Percentiles rank a stretch among this genome's conserved stretches.
Conservation (phyloP, 805 yeast genomes). For the Candida incommunis region DNA sequence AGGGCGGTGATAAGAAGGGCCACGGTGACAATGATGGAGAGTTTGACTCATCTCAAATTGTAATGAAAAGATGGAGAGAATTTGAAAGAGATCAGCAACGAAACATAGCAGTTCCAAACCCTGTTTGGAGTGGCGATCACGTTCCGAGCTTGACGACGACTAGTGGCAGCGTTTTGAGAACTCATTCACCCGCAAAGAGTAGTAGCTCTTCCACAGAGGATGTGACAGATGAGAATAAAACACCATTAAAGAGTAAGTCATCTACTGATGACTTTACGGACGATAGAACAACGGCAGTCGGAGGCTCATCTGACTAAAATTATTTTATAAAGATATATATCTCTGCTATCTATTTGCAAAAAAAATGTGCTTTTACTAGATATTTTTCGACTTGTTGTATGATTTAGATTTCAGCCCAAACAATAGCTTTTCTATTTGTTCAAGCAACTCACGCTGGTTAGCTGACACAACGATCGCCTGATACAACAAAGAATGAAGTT, state of each 20-base stretch:
- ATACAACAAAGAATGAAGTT: neutral
- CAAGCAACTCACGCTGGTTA: conserved; percentile 5
- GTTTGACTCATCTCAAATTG: conserved; percentile 81
- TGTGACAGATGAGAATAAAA: neutral
- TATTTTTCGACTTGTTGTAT: no score
- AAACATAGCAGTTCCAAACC: conserved; percentile 3
- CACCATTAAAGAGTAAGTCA: neutral
- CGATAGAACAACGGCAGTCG: neutral
- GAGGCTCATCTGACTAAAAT: neutral
- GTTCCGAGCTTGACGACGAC: neutral
- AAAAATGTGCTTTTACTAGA: no score
- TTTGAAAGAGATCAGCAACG: conserved; percentile 59
- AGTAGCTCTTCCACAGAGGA: neutral
- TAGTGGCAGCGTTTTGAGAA: neutral
- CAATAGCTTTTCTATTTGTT: conserved; percentile 2
- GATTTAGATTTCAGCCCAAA: no score
- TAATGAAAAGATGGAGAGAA: conserved; percentile 91
- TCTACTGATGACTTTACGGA: neutral
- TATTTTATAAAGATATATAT: neutral
- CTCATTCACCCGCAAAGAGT: neutral
- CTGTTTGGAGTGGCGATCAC: neutral
- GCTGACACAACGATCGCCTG: neutral
- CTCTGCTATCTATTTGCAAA: no score
- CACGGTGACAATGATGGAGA: conserved; percentile 66
- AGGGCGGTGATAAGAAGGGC: conserved; percentile 48